Percentiles rank a stretch among this genome's conserved stretches.
These are phyloP conservation scores for Diaporthe sp. DNA, from an alignment of 2,329 filamentous ascomycete genomes.

Conservation along the genomic window DNA sequence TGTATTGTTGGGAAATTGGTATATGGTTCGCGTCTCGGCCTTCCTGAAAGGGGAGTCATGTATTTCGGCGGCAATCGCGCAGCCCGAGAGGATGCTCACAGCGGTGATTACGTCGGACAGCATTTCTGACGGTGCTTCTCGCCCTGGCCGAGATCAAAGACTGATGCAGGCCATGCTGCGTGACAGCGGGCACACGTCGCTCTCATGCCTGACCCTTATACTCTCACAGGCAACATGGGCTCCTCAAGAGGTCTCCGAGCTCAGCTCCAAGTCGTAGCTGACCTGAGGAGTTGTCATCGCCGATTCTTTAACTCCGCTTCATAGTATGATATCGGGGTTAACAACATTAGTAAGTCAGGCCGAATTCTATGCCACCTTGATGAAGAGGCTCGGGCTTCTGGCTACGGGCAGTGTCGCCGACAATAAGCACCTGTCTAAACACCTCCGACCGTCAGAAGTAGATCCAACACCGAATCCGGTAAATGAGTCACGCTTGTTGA, in stretches of 20 bases:
- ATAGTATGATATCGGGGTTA: not conserved
- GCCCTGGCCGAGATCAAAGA: not conserved
- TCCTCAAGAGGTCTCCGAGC: not conserved
- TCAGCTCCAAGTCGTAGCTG: not conserved
- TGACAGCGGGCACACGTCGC: not conserved
- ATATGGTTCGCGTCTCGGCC: conserved; percentile 6
- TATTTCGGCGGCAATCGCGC: not conserved
- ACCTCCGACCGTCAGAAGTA: not conserved
- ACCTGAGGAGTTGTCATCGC: not conserved
- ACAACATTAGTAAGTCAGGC: not conserved
- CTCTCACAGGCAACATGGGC: not conserved
- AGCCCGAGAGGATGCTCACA: not conserved
- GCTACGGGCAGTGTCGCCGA: not conserved
- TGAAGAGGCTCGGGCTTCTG: not conserved
- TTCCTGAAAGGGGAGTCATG: not conserved
- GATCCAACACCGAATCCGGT: not conserved
- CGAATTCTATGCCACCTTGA: not conserved
- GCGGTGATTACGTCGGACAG: not conserved
- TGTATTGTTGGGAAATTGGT: conserved; percentile 31
- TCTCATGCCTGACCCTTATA: not conserved
- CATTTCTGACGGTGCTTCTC: not conserved
- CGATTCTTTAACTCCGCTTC: not conserved
- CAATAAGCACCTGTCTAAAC: not conserved
- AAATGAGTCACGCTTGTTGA: not conserved
- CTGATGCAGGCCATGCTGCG: not conserved